phyloP scores from a whole-genome alignment of 1,284 basidiomycete genomes.

The Sporisorium graminicola region DNA sequence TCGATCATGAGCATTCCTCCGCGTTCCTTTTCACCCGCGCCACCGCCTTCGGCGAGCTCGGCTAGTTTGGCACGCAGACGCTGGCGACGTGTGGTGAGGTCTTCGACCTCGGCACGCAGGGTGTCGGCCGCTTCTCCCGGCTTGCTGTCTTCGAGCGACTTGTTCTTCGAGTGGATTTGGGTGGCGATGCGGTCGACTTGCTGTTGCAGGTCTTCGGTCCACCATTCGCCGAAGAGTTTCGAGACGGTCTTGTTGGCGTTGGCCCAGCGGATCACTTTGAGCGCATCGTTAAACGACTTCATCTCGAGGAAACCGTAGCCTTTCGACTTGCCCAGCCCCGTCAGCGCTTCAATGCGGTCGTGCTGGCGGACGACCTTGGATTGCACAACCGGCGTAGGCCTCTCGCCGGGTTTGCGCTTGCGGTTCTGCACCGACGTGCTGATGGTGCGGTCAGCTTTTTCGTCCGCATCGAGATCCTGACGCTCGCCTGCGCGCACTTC shows the following conservation, averaged over 20 bases:
- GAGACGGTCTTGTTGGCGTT: conserved; percentile 79
- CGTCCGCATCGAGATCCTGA: conserved; percentile 78
- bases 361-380: conserved; percentile 88
- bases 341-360: conserved; percentile 87
- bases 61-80: conserved; percentile 50
- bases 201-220: conserved; percentile 58
- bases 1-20: conserved; percentile 66
- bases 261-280: conserved; percentile 90
- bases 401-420: conserved; percentile 71
- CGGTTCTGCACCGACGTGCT: conserved; percentile 55
- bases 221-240: conserved; percentile 58
- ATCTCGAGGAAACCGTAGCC: conserved; percentile 98
- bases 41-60: conserved; percentile 48
- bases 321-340: conserved; percentile 85
- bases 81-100: conserved; percentile 50
- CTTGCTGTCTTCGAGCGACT: conserved; percentile 32
- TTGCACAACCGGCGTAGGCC: conserved; percentile 78
- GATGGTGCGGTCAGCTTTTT: conserved; percentile 73
- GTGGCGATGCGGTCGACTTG: conserved; percentile 45
- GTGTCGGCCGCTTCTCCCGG: conserved; percentile 26
- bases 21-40: conserved; percentile 52
- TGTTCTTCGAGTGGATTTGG: conserved; percentile 39
- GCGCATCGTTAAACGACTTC: conserved; percentile 85
- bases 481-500: conserved; percentile 81
- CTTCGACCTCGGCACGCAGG: conserved; percentile 27